Conservation (phyloP, 495 filamentous ascomycete genomes). For the Lichenothelia convexa region DNA sequence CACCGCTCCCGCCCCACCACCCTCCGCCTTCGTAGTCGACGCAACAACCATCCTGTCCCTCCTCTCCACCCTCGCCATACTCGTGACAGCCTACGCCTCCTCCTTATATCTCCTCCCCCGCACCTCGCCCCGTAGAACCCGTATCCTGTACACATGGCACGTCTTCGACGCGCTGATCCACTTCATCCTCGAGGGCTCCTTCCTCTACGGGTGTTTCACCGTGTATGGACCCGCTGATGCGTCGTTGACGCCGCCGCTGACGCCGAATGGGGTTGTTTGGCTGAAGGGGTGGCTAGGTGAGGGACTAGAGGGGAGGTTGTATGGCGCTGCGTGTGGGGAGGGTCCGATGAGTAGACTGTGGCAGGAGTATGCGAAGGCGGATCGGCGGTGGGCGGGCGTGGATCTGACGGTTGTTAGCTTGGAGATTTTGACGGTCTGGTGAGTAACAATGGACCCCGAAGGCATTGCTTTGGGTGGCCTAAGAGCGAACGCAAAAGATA, state of each 20-base stretch:
- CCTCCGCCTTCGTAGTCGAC: too few relatives aligned
- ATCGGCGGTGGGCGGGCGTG: conserved; percentile 60
- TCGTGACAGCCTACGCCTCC: conserved; percentile 32
- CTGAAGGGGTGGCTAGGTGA: too few relatives aligned
- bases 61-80: conserved; percentile 31
- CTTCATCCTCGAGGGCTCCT: conserved; percentile 72
- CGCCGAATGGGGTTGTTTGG: conserved; percentile 30
- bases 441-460: too few relatives aligned
- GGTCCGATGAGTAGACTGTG: conserved; percentile 53
- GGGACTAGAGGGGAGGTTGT: conserved; percentile 35
- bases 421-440: conserved; percentile 64
- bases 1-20: too few relatives aligned
- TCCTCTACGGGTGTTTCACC: conserved; percentile 85
- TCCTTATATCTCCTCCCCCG: conserved; percentile 28
- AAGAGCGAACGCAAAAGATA: too few relatives aligned
- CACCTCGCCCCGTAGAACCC: conserved; percentile 29
- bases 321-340: conserved; percentile 53
- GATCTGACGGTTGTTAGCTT: conserved; percentile 65
- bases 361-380: conserved; percentile 87
- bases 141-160: conserved; percentile 87
- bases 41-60: conserved; percentile 33
- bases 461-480: too few relatives aligned
- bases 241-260: conserved; percentile 11
- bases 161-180: conserved; percentile 82
- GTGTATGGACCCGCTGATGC: conserved; percentile 27